phyloP scores from a whole-genome alignment of 139 green algal genomes.

The Chlorella sp. region DNA sequence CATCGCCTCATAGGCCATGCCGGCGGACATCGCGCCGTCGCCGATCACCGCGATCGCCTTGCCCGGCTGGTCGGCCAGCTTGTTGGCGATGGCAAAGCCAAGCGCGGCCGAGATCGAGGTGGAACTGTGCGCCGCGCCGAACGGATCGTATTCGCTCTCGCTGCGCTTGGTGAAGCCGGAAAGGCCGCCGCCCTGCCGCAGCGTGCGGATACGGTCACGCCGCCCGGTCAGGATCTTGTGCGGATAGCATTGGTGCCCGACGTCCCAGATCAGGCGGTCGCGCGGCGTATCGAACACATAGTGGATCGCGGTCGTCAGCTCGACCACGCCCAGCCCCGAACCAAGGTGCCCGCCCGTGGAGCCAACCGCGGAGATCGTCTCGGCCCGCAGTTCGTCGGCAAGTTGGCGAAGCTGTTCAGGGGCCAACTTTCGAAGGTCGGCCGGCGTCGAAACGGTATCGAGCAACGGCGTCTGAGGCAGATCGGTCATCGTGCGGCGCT shows the following conservation, averaged over 20 bases:
- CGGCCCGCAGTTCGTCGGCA: conserved; percentile 92
- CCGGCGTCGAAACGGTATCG: conserved; percentile 97
- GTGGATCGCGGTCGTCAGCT: conserved; percentile 98
- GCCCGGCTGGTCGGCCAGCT: conserved; percentile 82
- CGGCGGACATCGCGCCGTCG: conserved; percentile 97
- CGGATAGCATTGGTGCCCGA: conserved; percentile 94
- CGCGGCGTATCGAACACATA: conserved; percentile 96
- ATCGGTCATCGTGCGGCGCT: too few species aligned
- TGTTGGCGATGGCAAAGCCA: conserved; percentile 95
- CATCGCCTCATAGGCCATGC: conserved; percentile 99
- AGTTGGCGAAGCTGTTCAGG: conserved; percentile 91
- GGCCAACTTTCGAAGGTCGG: conserved; percentile 99
- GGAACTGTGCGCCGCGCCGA: conserved; percentile 96
- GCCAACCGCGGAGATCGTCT: conserved; percentile 93
- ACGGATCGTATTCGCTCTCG: conserved; percentile 96
- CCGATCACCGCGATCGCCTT: conserved; percentile 83
- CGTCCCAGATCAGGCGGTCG: conserved; percentile 95
- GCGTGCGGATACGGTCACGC: conserved; percentile 89
- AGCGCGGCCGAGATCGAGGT: conserved; percentile 96
- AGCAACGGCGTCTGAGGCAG: conserved; percentile 92
- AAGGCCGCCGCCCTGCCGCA: conserved; percentile 92
- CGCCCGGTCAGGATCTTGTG: conserved; percentile 99
- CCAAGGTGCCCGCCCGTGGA: conserved; percentile 89
- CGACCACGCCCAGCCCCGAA: conserved; percentile 94
- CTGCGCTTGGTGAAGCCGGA: conserved; percentile 96